Percentiles rank a stretch among this genome's conserved stretches.
Conservation (phyloP, 2,329 filamentous ascomycete genomes). For the Ustilaginoidea virens region DNA sequence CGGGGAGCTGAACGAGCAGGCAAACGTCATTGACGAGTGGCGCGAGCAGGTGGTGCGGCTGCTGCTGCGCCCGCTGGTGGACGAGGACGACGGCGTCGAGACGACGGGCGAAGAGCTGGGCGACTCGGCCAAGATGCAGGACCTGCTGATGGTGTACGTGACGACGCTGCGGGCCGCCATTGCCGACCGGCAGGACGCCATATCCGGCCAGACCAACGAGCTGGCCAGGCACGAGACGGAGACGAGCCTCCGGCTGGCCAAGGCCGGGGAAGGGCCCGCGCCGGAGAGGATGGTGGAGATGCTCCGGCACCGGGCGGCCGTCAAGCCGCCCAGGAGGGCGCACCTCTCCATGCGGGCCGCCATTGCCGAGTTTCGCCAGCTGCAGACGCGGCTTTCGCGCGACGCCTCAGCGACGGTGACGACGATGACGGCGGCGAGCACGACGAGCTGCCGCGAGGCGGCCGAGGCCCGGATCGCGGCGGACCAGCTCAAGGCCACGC, state of each 20-base stretch:
- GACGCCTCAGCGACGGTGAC: conserved; percentile 10
- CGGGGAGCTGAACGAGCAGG: conserved; percentile 55
- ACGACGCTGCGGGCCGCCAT: conserved; percentile 60
- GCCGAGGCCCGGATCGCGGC: conserved; percentile 52
- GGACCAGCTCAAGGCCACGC: conserved; percentile 44
- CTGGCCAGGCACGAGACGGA: conserved; percentile 61
- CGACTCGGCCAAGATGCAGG: conserved; percentile 72
- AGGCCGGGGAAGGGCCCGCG: conserved; percentile 50
- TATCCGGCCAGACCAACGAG: conserved; percentile 64
- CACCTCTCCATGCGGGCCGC: conserved; percentile 54
- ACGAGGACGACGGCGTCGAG: conserved; percentile 60
- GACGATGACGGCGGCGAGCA: too few species aligned
- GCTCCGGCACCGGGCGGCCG: conserved; percentile 26
- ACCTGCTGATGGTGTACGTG: conserved; percentile 78
- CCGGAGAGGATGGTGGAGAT: conserved; percentile 46
- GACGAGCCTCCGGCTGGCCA: conserved; percentile 43
- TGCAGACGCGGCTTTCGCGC: conserved; percentile 31
- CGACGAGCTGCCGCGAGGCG: conserved; percentile 47
- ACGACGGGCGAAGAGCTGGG: conserved; percentile 83
- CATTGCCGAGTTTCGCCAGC: conserved; percentile 51
- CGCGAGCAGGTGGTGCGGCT: conserved; percentile 57
- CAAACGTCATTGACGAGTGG: conserved; percentile 57
- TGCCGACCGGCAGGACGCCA: conserved; percentile 60
- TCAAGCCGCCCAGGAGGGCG: conserved; percentile 34
- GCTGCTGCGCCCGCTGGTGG: conserved; percentile 60